A percentile compares a stretch with the other conserved stretches of the same genome.
Conservation (phyloP, 2,329 filamentous ascomycete genomes). For the Colletotrichum cuscutae region DNA sequence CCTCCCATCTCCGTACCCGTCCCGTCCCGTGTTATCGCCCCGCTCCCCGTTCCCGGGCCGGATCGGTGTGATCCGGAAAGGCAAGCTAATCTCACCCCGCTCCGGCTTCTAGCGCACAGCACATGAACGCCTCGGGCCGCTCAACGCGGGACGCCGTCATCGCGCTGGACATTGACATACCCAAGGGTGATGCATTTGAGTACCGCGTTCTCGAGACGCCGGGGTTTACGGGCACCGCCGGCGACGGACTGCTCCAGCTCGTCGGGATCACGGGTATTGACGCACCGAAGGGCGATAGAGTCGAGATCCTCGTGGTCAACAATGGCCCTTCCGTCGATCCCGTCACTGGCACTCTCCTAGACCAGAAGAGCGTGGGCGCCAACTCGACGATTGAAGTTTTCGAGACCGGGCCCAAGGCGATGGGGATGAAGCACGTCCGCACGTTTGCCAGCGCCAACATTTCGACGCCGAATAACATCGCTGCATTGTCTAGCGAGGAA, state of each 20-base stretch:
- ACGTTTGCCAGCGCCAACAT: conserved; percentile 38
- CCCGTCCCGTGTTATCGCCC: neutral
- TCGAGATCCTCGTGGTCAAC: conserved; percentile 41
- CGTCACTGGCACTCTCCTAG: conserved; percentile 50
- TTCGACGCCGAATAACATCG: conserved; percentile 40
- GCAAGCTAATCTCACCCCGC: neutral
- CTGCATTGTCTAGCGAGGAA: conserved; percentile 33
- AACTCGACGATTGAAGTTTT: conserved; percentile 63
- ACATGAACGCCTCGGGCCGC: conserved; percentile 42
- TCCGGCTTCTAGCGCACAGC: neutral
- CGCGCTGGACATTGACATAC: conserved; percentile 45
- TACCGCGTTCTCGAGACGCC: conserved; percentile 40
- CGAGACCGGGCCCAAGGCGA: conserved; percentile 36
- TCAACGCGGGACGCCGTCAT: conserved; percentile 45
- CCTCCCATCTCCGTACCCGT: neutral
- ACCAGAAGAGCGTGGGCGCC: conserved; percentile 73
- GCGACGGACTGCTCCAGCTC: conserved; percentile 44
- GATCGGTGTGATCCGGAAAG: neutral
- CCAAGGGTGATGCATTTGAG: conserved; percentile 35
- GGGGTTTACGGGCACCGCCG: conserved; percentile 42
- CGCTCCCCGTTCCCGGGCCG: too few relatives aligned
- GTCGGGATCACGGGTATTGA: conserved; percentile 45
- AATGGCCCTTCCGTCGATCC: conserved; percentile 40
- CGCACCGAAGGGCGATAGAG: conserved; percentile 15
- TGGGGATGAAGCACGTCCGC: conserved; percentile 38